Percentiles rank a stretch among this genome's conserved stretches.
phyloP scores from a whole-genome alignment of 306 rosid genomes.

The Prinsepia uniflora region DNA sequence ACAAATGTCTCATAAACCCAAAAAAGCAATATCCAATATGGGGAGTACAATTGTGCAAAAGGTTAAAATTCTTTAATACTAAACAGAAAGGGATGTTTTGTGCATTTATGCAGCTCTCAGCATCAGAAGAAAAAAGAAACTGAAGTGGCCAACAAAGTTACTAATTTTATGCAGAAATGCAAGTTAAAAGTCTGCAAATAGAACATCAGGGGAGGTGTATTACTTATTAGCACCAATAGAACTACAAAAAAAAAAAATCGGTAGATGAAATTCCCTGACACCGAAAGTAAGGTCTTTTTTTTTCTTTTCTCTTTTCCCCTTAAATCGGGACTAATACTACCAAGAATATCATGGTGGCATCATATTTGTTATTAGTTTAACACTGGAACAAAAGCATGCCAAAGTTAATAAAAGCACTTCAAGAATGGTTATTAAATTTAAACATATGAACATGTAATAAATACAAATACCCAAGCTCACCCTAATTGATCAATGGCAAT shows the following conservation, averaged over 20 bases:
- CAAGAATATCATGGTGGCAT: neutral
- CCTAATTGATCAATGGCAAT: conserved; percentile 95
- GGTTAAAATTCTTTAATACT: neutral
- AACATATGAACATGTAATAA: neutral
- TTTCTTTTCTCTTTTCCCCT: no score
- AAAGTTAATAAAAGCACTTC: neutral
- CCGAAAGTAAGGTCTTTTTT: neutral
- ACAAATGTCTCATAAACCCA: neutral
- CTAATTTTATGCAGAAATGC: neutral
- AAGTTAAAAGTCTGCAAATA: neutral
- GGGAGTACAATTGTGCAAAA: neutral
- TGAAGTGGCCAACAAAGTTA: neutral
- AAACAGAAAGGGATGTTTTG: neutral
- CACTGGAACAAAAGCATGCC: neutral
- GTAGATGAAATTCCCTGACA: neutral
- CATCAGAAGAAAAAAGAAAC: neutral
- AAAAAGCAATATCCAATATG: neutral
- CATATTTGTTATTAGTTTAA: neutral
- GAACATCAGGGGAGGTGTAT: neutral
- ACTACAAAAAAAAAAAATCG: neutral
- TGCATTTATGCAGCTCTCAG: neutral
- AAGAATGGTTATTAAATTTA: neutral
- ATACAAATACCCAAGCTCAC: conserved; percentile 39
- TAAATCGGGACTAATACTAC: neutral
- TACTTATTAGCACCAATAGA: neutral